phyloP scores from a whole-genome alignment of 495 filamentous ascomycete genomes.

The Hypomontagnella monticulosa region DNA sequence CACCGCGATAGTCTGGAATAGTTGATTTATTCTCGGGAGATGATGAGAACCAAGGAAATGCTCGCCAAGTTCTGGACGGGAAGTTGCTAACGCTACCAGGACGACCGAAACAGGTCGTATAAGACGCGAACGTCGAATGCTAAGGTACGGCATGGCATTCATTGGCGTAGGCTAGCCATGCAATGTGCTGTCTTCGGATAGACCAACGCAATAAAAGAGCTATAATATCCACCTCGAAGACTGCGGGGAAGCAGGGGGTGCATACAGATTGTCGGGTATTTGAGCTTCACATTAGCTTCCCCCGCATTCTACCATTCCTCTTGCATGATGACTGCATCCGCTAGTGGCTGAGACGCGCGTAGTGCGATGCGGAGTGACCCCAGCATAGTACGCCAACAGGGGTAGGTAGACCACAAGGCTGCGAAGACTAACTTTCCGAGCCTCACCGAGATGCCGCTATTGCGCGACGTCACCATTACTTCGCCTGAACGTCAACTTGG shows the following conservation, averaged over 20 bases:
- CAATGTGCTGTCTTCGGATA: conserved; percentile 32
- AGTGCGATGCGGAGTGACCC: conserved; percentile 17
- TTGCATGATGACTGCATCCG: conserved; percentile 38
- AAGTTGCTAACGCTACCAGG: conserved; percentile 18
- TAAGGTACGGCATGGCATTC: conserved; percentile 35
- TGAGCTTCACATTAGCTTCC: conserved; percentile 33
- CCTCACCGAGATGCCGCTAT: conserved; percentile 44
- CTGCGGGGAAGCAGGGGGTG: conserved; percentile 37
- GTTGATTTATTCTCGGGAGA: conserved; percentile 1
- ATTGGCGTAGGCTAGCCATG: conserved; percentile 35
- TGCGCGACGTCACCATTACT: conserved; percentile 23
- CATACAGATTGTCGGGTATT: conserved; percentile 41
- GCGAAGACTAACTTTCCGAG: conserved; percentile 42
- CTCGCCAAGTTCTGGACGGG: conserved; percentile 12
- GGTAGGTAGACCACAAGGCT: conserved; percentile 37
- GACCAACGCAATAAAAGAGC: conserved; percentile 32
- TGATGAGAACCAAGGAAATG: background rate
- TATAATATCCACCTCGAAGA: conserved; percentile 32
- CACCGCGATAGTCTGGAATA: conserved; percentile 1
- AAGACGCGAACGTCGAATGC: conserved; percentile 13
- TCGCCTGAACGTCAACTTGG: background rate
- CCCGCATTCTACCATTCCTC: conserved; percentile 36
- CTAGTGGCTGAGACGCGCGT: conserved; percentile 41
- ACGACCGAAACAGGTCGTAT: conserved; percentile 5
- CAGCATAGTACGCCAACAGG: conserved; percentile 23